Base-by-base conservation (phyloP, 768 basidiomycete genomes). In the Leucocoprinus leucothites region DNA sequence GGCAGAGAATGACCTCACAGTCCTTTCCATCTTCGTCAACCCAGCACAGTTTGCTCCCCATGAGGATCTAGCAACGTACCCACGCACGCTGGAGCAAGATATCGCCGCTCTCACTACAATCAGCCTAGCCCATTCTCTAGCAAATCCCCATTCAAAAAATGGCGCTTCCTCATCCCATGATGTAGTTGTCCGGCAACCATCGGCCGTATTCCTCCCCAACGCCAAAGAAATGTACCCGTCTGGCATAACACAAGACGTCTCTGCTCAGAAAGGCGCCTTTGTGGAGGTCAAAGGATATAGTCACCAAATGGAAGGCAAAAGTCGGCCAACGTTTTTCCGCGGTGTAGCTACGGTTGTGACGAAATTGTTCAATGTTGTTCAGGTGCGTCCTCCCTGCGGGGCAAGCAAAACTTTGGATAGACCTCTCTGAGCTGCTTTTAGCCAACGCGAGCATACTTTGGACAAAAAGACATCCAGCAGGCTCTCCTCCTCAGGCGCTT, bases 381-480 rank as follows among this genome's bases (percentile, higher is more conserved):
- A 96, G 76, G 94, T 92, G 51, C 46, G 81, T 64, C 9, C 25
- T 40, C 28, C 28, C 24, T 49, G 22, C 24, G 9, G 16, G 16
- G 4, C 9, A 8, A 9, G 16, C 9, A 41, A 41, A 8, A 36
- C 24, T 54, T 36, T 44, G 22, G 22, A 61, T 57, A 22, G 42
- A 18, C 24, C 43, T 28, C 6, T 43, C 18, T 48, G 25, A 48
- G 26, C 53, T 13, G 38, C 8, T 24, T 8, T n/a, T 67, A 96
- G 94, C 96, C 96, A 4, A 91, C 90, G 43, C 83, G 86, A 60
- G 86, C 90, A 19, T 98, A 98, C 69, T 97, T 99, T 59, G 96
- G 97, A 1, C 95, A 98, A 70, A 98, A 98, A 67, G 96, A 98
- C 67, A 97, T 99, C 51, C 97, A 99, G 65, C 97, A 99, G 67